Conservation (phyloP, 441 rosid species). For the Theobroma grandiflorum region DNA sequence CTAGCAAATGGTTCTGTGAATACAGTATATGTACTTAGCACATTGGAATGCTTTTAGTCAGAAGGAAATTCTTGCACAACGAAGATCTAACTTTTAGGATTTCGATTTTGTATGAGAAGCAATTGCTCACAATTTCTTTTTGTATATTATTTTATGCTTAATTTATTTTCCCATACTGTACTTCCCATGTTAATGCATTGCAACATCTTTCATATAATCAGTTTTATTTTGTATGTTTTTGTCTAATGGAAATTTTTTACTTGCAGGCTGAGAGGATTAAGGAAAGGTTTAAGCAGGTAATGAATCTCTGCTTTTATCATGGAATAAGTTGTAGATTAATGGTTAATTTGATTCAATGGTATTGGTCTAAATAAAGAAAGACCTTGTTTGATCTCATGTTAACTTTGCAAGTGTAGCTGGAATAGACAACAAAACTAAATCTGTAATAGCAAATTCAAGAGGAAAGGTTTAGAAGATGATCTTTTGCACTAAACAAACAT, state of each 20-base stretch:
- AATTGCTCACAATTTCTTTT: background rate
- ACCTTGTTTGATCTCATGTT: background rate
- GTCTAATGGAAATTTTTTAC: conserved; percentile 28
- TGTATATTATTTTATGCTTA: background rate
- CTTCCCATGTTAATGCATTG: background rate
- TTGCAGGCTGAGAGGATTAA: conserved; percentile 68
- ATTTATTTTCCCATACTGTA: background rate
- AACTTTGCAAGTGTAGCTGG: background rate
- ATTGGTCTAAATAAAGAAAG: conserved; percentile 1
- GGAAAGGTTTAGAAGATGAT: background rate
- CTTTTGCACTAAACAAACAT: background rate
- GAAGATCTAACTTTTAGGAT: background rate
- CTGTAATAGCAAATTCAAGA: conserved; percentile 1
- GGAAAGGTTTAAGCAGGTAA: conserved; percentile 77
- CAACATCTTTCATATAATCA: background rate
- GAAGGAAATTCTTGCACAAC: background rate
- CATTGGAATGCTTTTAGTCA: background rate
- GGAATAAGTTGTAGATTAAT: background rate
- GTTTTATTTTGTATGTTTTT: conserved; percentile 8
- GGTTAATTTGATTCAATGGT: conserved; percentile 17
- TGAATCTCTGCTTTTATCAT: background rate
- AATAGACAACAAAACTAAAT: conserved; percentile 5
- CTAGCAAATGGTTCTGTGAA: background rate
- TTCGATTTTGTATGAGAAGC: background rate
- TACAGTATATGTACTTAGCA: background rate